Evolutionary conservation across 768 basidiomycete species (phyloP), one percentile per base, ranked within the genome.

Genomic region (Serpula lacrymans): DNA sequence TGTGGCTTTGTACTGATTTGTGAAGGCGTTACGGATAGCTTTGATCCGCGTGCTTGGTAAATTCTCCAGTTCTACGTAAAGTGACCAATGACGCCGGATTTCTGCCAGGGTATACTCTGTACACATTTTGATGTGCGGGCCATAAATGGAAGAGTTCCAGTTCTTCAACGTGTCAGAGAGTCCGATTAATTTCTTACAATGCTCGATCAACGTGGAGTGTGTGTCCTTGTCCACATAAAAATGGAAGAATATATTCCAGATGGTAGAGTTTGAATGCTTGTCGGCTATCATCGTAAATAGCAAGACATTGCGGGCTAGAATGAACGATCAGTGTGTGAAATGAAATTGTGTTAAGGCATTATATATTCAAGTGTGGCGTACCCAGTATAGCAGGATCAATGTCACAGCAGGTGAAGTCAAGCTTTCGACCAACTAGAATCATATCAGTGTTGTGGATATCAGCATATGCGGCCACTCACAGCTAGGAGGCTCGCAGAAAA

Each of bases 401-500:
- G 52, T 78, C 75, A 39, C 70, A 74, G 41, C 72, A 76, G 12
- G 74, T 78, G 34, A 76, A 68, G 48, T 77, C 75, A n/a, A 75
- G 45, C 1, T 34, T 33, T 20, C 72, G 60, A 22, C 43, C 39
- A n/a, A 40, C 63, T 61, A n/a, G n/a, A n/a, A n/a, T n/a, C n/a
- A n/a, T n/a, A n/a, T n/a, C n/a, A n/a, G n/a, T n/a, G 31, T 12
- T 42, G 10, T 6, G 3, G 11, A 6, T 27, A 16, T n/a, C n/a
- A n/a, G n/a, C n/a, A 33, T 14, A 33, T 8, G 20, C 20, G 20
- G 6, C 8, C 6, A 33, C 8, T n/a, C n/a, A n/a, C n/a, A n/a
- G n/a, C n/a, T n/a, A n/a, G 20, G 31, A 7, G 8, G 31, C 31
- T 7, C 21, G n/a, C n/a, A 45, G 43, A 55, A 60, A 6, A 72